These are phyloP conservation scores for Phytophthora fragariaefolia DNA, from an alignment of 352 stramenopile genomes.

Conservation along the genomic window DNA sequence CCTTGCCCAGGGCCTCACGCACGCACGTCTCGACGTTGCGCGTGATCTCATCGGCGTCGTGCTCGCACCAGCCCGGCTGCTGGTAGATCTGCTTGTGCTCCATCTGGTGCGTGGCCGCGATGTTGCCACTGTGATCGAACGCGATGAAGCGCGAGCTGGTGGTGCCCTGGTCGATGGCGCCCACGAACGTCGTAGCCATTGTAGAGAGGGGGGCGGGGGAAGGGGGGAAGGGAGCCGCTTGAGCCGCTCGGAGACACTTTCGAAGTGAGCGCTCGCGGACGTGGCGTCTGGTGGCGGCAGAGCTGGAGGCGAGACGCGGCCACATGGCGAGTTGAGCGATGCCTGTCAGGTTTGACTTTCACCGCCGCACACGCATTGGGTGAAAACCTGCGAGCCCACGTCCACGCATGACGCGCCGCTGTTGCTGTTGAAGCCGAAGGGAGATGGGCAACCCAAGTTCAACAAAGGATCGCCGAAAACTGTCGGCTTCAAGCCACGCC, in stretches of 20 bases:
- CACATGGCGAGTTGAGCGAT: conserved; percentile 34
- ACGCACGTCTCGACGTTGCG: conserved; percentile 85
- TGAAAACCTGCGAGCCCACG: no score
- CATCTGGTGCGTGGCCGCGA: conserved; percentile 93
- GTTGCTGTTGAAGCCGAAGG: conserved; percentile 17
- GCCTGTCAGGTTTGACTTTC: conserved; percentile 16
- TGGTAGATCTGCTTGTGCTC: conserved; percentile 98
- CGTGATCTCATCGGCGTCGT: conserved; percentile 97
- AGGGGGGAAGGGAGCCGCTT: conserved; percentile 13
- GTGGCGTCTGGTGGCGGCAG: conserved; percentile 4
- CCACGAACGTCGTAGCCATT: conserved; percentile 70
- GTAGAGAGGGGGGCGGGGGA: conserved; percentile 19
- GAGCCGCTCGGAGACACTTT: conserved; percentile 41
- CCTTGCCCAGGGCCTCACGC: conserved; percentile 70
- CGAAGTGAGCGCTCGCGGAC: conserved; percentile 37
- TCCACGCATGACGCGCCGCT: conserved; percentile 2
- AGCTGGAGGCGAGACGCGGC: conserved; percentile 3
- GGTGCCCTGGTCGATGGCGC: conserved; percentile 98
- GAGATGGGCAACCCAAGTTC: conserved; percentile 19
- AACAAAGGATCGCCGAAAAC: conserved; percentile 20
- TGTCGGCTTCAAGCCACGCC: no score
- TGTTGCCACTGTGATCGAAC: conserved; percentile 90
- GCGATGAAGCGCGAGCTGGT: conserved; percentile 97
- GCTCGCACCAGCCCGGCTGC: conserved; percentile 96
- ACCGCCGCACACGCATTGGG: no score